Conservation (phyloP, 768 basidiomycete species). For the Rhizopogon vesiculosus region DNA sequence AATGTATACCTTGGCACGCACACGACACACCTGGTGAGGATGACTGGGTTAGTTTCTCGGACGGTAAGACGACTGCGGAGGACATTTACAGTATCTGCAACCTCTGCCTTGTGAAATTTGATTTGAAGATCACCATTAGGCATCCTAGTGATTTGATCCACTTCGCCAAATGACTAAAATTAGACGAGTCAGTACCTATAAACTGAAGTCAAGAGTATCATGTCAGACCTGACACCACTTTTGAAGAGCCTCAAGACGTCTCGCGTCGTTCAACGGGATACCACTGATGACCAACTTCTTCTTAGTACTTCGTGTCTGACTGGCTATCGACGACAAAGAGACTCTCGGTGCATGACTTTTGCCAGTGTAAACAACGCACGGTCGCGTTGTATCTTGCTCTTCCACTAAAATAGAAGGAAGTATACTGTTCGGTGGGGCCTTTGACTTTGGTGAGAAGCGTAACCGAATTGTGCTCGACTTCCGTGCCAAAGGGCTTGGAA, state of each 20-base stretch:
- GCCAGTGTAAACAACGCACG: conserved; percentile 24
- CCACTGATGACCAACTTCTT: conserved; percentile 70
- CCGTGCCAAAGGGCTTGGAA: conserved; percentile 23
- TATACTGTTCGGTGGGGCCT: conserved; percentile 6
- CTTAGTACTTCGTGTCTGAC: conserved; percentile 37
- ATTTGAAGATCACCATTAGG: conserved; percentile 78
- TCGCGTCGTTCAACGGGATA: conserved; percentile 52
- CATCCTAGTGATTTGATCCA: conserved; percentile 67
- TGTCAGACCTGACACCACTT: conserved; percentile 68
- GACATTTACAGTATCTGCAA: conserved; percentile 69
- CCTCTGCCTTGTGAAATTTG: conserved; percentile 68
- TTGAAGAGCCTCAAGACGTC: conserved; percentile 63
- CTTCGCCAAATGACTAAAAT: conserved; percentile 65
- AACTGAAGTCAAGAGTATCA: not conserved
- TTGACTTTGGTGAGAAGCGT: conserved; percentile 23
- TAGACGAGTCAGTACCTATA: not conserved
- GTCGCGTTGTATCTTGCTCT: conserved; percentile 21
- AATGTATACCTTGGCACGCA: conserved; percentile 73
- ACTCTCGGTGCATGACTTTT: conserved; percentile 20
- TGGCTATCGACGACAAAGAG: conserved; percentile 30
- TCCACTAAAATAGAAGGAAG: conserved; percentile 18
- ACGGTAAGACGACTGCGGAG: not conserved
- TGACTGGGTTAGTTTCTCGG: conserved; percentile 8
- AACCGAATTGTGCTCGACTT: conserved; percentile 27
- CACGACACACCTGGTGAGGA: conserved; percentile 59